Conservation (phyloP, 2,329 filamentous ascomycete genomes). For the Sporothrix inflata region DNA sequence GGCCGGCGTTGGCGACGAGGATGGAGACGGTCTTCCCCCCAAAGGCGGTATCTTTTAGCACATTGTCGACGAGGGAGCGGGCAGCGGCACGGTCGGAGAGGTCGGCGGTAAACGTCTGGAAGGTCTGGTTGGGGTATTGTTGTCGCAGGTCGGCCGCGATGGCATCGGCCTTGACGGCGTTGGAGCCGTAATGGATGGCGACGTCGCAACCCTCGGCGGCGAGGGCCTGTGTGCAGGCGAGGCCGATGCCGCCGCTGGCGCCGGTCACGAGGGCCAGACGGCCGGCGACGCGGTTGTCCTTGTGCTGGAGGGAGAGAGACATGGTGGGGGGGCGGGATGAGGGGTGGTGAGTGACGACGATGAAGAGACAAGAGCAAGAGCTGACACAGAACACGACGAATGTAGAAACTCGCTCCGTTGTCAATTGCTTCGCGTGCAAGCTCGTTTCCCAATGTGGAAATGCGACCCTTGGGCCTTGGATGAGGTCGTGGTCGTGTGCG, state of each 20-base stretch:
- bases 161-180: constrained; percentile 38
- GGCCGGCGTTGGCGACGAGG: constrained; percentile 67
- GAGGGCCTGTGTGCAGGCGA: constrained; percentile 41
- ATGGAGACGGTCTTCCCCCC: constrained; percentile 60
- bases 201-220: constrained; percentile 43
- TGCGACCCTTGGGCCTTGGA: neutral
- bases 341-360: neutral
- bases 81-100: constrained; percentile 59
- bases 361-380: neutral
- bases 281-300: constrained; percentile 41
- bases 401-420: neutral
- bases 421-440: neutral
- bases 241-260: constrained; percentile 40
- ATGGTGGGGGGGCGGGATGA: neutral
- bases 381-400: neutral
- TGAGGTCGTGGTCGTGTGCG: neutral
- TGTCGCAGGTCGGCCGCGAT: constrained; percentile 38
- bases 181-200: constrained; percentile 41
- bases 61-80: constrained; percentile 16
- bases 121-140: constrained; percentile 30
- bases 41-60: constrained; percentile 47
- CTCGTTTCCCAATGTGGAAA: neutral
- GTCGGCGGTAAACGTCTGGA: constrained; percentile 53
- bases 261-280: constrained; percentile 44
- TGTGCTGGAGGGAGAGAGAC: constrained; percentile 25